Percentiles rank a stretch among this genome's conserved stretches.
Evolutionary conservation across 139 green algal species (phyloP).

Genomic region (Trebouxia sp.): DNA sequence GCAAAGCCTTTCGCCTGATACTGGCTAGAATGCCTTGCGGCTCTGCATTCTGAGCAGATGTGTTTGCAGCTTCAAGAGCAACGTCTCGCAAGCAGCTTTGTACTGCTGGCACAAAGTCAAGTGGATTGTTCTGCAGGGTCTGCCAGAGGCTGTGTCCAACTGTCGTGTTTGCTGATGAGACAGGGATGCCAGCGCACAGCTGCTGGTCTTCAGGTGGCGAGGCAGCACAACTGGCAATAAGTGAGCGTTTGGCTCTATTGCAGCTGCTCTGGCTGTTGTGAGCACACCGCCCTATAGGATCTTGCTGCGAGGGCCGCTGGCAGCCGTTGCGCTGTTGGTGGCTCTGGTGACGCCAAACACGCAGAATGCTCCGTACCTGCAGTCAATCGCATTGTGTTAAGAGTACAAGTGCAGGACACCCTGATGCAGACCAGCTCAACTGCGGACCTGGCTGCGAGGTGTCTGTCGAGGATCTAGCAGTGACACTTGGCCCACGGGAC

Average conservation of each 20-base stretch:
- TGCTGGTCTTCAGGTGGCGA: neutral
- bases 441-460: no score
- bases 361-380: neutral
- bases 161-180: neutral
- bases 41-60: neutral
- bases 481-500: no score
- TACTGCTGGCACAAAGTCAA: slow-evolving; percentile 22
- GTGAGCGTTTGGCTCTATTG: neutral
- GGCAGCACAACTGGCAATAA: neutral
- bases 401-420: no score
- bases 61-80: neutral
- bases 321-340: neutral
- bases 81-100: neutral
- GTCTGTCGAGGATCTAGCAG: no score
- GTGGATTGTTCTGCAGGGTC: neutral
- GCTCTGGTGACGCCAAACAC: neutral
- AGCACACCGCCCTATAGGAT: neutral
- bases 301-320: neutral
- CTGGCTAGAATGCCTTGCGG: neutral
- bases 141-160: neutral
- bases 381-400: no score
- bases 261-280: neutral
- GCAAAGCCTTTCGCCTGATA: neutral
- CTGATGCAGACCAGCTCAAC: no score
- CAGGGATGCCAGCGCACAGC: slow-evolving; percentile 31